phyloP scores from a whole-genome alignment of 1,139 yeast species.

The Kluyveromyces sp. region DNA sequence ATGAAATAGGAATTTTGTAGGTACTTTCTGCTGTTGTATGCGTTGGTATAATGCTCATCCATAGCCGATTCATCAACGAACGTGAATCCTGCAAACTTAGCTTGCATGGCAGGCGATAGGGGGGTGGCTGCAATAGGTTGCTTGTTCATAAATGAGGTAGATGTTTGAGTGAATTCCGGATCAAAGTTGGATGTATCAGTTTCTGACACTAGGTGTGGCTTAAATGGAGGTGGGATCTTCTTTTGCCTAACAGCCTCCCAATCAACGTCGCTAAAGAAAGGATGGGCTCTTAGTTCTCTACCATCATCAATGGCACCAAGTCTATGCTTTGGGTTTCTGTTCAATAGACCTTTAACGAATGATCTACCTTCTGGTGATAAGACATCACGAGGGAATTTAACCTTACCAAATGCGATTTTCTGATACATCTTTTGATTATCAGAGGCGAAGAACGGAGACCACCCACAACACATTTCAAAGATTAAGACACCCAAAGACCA shows the following conservation, averaged over 20 bases:
- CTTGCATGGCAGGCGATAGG: constrained; percentile 88
- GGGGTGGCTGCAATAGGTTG: constrained; percentile 45
- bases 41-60: constrained; percentile 62
- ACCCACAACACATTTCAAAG: constrained; percentile 93
- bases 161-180: constrained; percentile 91
- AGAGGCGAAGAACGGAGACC: constrained; percentile 99
- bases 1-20: constrained; percentile 30
- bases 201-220: constrained; percentile 85
- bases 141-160: constrained; percentile 70
- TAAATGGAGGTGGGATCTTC: constrained; percentile 94
- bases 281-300: constrained; percentile 80
- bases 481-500: constrained; percentile 80
- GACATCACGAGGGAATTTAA: constrained; percentile 91
- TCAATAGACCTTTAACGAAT: constrained; percentile 87
- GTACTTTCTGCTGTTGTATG: constrained; percentile 26
- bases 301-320: constrained; percentile 90
- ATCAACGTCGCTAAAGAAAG: constrained; percentile 83
- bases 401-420: constrained; percentile 96
- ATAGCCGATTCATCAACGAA: constrained; percentile 92
- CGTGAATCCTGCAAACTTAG: constrained; percentile 91
- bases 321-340: constrained; percentile 92
- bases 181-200: constrained; percentile 94
- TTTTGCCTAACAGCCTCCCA: constrained; percentile 75
- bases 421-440: constrained; percentile 98
- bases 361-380: constrained; percentile 86